A percentile compares a stretch with the other conserved stretches of the same genome.
Conservation (phyloP, 2,329 filamentous ascomycete genomes). For the Diaporthe vaccinii region DNA sequence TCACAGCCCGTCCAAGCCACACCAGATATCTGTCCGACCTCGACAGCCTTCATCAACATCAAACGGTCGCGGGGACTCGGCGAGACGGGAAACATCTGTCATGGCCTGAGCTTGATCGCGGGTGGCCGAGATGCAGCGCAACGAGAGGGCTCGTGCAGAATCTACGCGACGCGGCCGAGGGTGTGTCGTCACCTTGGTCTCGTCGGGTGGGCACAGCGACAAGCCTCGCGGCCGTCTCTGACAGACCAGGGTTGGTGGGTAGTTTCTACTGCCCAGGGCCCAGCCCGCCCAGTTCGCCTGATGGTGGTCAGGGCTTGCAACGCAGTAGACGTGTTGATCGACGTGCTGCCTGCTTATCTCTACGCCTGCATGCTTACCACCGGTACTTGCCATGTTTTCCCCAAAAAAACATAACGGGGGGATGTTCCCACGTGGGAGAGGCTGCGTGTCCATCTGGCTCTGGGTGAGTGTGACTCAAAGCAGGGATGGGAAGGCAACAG, state of each 20-base stretch:
- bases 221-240: background rate
- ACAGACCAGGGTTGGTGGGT: background rate
- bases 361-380: background rate
- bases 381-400: background rate
- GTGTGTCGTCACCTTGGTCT: background rate
- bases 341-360: conserved; percentile 14
- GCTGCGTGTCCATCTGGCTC: conserved; percentile 20
- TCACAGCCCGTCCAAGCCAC: conserved; percentile 29
- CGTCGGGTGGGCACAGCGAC: background rate
- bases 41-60: conserved; percentile 7
- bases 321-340: background rate
- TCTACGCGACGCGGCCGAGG: background rate
- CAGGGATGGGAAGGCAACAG: conserved; percentile 24
- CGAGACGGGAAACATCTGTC: conserved; percentile 19
- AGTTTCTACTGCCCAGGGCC: background rate
- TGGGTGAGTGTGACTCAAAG: background rate
- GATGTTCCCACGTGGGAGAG: conserved; percentile 17
- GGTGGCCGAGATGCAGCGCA: background rate
- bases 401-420: background rate
- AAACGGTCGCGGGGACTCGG: conserved; percentile 13
- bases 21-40: background rate
- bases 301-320: background rate
- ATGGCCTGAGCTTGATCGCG: background rate
- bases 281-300: conserved; percentile 15
- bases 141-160: conserved; percentile 3